Evolutionary conservation across 306 rosid species (phyloP).

Genomic region (Fagus crenata): DNA sequence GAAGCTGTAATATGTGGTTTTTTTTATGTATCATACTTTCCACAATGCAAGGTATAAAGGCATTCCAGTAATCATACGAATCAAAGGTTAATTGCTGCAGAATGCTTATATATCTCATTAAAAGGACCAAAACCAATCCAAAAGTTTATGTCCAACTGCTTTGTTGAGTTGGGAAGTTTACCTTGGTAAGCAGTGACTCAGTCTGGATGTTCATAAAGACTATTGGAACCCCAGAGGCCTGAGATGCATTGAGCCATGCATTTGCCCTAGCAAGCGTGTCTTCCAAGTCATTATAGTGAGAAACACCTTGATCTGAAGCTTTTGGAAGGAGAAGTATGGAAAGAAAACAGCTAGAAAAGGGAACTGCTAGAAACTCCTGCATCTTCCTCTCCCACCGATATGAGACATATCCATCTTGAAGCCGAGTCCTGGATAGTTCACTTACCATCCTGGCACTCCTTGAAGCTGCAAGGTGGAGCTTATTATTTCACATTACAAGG

Average conservation of each 20-base stretch:
- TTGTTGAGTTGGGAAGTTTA: constrained; percentile 25
- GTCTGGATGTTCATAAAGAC: constrained; percentile 87
- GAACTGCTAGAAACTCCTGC: constrained; percentile 71
- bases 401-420: constrained; percentile 84
- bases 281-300: constrained; percentile 81
- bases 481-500: constrained; percentile 17
- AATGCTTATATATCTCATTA: not conserved
- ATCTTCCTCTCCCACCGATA: constrained; percentile 85
- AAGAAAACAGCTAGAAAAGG: constrained; percentile 67
- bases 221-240: constrained; percentile 75
- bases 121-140: not conserved
- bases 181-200: constrained; percentile 90
- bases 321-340: constrained; percentile 78
- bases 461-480: constrained; percentile 54
- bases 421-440: constrained; percentile 51
- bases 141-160: not conserved
- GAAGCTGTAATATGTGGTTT: not conserved
- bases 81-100: not conserved
- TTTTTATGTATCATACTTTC: not conserved
- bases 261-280: constrained; percentile 87
- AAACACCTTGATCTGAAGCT: constrained; percentile 74
- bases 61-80: not conserved
- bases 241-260: constrained; percentile 81
- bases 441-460: constrained; percentile 70
- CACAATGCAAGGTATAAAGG: not conserved